Conservation (phyloP, 164 flowering plant species). For the Cinnamomum chago region DNA sequence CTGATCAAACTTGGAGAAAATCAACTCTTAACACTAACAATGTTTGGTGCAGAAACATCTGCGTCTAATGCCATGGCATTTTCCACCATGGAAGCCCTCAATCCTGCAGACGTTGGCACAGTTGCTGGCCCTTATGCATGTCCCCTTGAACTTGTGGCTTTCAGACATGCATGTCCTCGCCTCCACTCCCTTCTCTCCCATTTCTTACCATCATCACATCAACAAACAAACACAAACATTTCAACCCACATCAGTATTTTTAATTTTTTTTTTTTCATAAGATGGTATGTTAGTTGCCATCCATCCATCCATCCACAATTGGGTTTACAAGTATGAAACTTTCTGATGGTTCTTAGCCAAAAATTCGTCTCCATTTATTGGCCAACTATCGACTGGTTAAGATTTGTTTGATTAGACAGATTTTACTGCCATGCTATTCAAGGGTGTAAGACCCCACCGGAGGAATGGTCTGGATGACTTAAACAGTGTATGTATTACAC, state of each 20-base stretch:
- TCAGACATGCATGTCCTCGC: slow-evolving; percentile 35
- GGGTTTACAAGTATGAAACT: too few species aligned
- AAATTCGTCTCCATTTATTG: too few species aligned
- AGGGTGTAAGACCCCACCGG: too few species aligned
- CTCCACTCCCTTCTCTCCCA: slow-evolving; percentile 27
- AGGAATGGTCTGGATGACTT: too few species aligned
- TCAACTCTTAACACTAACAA: slow-evolving; percentile 11
- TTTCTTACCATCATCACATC: slow-evolving; percentile 15
- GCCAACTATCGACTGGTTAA: too few species aligned
- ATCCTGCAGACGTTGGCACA: slow-evolving; percentile 40
- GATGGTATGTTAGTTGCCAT: neutral
- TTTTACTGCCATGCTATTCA: too few species aligned
- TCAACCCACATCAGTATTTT: neutral
- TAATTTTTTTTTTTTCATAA: neutral
- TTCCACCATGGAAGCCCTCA: slow-evolving; percentile 42
- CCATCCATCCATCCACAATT: too few species aligned
- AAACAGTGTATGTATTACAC: too few species aligned
- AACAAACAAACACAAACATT: neutral
- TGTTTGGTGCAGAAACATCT: slow-evolving; percentile 46
- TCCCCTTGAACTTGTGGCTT: slow-evolving; percentile 42
- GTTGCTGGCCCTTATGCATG: slow-evolving; percentile 34
- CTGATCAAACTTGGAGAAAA: too few species aligned
- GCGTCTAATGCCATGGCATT: slow-evolving; percentile 42
- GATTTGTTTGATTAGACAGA: too few species aligned
- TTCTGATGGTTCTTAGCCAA: too few species aligned